Evolutionary conservation across 2,329 filamentous ascomycete genomes (phyloP).

Genomic region (Aspergillus sp.): DNA sequence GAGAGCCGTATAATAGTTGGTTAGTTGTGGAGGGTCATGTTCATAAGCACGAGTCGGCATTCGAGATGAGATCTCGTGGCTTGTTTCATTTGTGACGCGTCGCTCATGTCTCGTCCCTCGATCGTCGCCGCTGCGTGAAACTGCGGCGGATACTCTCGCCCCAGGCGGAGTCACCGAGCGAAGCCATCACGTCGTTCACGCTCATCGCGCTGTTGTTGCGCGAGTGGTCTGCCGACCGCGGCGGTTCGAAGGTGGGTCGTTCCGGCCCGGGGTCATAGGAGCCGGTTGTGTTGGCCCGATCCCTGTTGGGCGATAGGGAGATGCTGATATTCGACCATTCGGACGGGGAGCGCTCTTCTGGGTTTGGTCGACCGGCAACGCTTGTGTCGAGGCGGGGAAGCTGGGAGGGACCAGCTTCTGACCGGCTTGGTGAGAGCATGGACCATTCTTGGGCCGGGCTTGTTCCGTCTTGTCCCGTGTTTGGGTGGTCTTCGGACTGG

Average conservation of each 20-base stretch:
- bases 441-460: constrained; percentile 24
- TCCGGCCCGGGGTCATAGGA: constrained; percentile 37
- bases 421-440: constrained; percentile 39
- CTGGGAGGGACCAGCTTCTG: constrained; percentile 41
- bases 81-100: constrained; percentile 17
- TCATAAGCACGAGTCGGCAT: neutral
- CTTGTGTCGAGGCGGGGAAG: constrained; percentile 54
- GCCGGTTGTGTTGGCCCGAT: constrained; percentile 27
- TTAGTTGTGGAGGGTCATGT: constrained; percentile 2
- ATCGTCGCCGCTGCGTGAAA: constrained; percentile 68
- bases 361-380: constrained; percentile 44
- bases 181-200: constrained; percentile 77
- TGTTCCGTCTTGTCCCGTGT: constrained; percentile 9
- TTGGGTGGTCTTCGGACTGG: constrained; percentile 23
- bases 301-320: constrained; percentile 40
- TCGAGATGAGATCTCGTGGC: constrained; percentile 6
- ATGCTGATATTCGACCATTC: constrained; percentile 61
- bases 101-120: constrained; percentile 17
- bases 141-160: constrained; percentile 89
- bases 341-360: constrained; percentile 39
- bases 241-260: neutral
- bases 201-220: constrained; percentile 72
- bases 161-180: constrained; percentile 89
- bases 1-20: constrained; percentile 14
- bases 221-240: constrained; percentile 45